phyloP scores from a whole-genome alignment of 2,329 filamentous ascomycete species.

The Aspergillus phoenicis region DNA sequence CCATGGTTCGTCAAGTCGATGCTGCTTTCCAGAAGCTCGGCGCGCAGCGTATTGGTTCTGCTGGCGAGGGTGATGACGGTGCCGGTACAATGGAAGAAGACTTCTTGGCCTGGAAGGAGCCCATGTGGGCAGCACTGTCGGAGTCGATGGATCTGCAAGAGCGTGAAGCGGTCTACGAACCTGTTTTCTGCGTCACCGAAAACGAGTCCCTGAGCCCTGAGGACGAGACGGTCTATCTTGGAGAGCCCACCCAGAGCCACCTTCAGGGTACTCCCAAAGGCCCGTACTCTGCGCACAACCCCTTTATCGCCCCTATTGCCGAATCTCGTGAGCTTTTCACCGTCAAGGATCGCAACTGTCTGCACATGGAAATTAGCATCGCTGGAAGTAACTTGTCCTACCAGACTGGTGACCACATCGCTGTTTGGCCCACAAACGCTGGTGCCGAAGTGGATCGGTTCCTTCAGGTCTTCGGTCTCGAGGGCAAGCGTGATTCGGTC shows the following conservation, averaged over 20 bases:
- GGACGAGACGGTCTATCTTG: constrained; percentile 82
- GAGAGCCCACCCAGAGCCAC: constrained; percentile 95
- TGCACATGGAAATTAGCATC: constrained; percentile 94
- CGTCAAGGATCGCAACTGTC: constrained; percentile 86
- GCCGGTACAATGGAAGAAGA: constrained; percentile 99
- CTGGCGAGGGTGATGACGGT: constrained; percentile 95
- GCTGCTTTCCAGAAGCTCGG: constrained; percentile 79
- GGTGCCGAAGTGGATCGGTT: constrained; percentile 91
- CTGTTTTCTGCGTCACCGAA: constrained; percentile 81
- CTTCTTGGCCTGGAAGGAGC: constrained; percentile 98
- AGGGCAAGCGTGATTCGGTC: constrained; percentile 76
- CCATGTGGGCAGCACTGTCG: constrained; percentile 89
- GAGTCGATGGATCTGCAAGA: constrained; percentile 88
- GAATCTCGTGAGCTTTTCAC: constrained; percentile 91
- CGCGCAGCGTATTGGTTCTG: constrained; percentile 78
- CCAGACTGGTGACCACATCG: constrained; percentile 96
- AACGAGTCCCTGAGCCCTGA: constrained; percentile 72
- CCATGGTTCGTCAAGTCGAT: constrained; percentile 92
- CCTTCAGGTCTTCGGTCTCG: constrained; percentile 74
- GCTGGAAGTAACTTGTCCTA: constrained; percentile 87
- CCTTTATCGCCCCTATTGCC: constrained; percentile 89
- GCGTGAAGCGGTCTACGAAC: constrained; percentile 94
- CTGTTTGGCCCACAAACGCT: constrained; percentile 94
- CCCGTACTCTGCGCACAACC: constrained; percentile 95
- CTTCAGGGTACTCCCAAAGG: constrained; percentile 81